Conservation (phyloP, 805 yeast species). For the Phaffomyces antillensis region DNA sequence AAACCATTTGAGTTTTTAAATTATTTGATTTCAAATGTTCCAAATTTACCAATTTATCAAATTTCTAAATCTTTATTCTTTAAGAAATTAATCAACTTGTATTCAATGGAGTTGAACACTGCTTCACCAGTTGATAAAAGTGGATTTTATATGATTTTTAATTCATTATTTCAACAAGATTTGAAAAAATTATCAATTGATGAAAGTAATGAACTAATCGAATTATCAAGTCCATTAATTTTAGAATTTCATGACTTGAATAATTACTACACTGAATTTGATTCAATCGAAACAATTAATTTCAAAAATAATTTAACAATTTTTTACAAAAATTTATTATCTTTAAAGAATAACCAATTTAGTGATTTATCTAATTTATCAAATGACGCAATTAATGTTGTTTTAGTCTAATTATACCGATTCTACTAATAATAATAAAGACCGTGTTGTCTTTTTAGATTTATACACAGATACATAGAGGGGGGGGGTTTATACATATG, state of each 20-base stretch:
- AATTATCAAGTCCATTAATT: slow-evolving; percentile 28
- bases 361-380: slow-evolving; percentile 7
- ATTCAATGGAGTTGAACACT: slow-evolving; percentile 8
- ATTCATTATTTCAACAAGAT: slow-evolving; percentile 21
- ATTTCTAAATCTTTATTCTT: slow-evolving; percentile 27
- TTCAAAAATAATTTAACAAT: slow-evolving; percentile 26
- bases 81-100: slow-evolving; percentile 16
- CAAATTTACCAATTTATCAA: slow-evolving; percentile 18
- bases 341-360: neutral
- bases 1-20: slow-evolving; percentile 26
- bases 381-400: slow-evolving; percentile 10
- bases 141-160: slow-evolving; percentile 28
- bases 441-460: too few species aligned
- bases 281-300: slow-evolving; percentile 20
- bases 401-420: too few species aligned
- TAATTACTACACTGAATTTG: slow-evolving; percentile 22
- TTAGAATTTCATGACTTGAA: slow-evolving; percentile 31
- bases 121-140: slow-evolving; percentile 13
- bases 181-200: slow-evolving; percentile 8
- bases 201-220: slow-evolving; percentile 21
- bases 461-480: too few species aligned
- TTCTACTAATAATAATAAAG: too few species aligned
- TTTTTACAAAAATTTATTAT: slow-evolving; percentile 15
- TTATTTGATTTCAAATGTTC: slow-evolving; percentile 10
- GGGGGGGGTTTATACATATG: too few species aligned